phyloP scores from a whole-genome alignment of 164 flowering plant genomes.

The Houttuynia cordata region DNA sequence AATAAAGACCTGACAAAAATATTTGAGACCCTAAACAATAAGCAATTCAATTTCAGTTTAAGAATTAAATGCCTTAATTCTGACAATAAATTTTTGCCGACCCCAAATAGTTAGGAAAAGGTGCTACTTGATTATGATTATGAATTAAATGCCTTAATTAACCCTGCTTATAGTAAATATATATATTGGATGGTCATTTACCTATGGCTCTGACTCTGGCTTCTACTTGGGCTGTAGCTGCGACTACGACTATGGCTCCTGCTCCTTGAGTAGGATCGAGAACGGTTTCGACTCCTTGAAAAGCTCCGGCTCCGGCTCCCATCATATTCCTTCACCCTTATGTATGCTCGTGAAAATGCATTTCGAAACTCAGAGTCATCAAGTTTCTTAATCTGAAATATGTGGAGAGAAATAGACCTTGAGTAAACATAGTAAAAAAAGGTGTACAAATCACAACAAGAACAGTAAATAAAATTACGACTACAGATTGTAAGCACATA shows the following conservation, averaged over 20 bases:
- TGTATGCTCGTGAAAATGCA: constrained; percentile 62
- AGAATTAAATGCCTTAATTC: background rate
- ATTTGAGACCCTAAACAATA: too few relatives aligned
- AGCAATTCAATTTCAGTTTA: too few relatives aligned
- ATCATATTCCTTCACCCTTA: constrained; percentile 83
- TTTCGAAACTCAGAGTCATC: constrained; percentile 87
- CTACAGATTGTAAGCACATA: too few relatives aligned
- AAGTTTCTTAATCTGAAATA: constrained; percentile 55
- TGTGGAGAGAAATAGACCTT: background rate
- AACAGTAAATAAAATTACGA: too few relatives aligned
- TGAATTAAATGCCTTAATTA: background rate
- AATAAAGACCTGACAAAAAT: too few relatives aligned
- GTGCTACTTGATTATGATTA: too few relatives aligned
- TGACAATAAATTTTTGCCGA: too few relatives aligned
- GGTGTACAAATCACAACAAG: too few relatives aligned
- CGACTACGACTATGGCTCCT: constrained; percentile 43
- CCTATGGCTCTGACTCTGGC: too few relatives aligned
- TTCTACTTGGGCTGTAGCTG: constrained; percentile 55
- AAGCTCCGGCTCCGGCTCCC: constrained; percentile 48
- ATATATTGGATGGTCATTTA: too few relatives aligned
- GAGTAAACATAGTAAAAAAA: too few relatives aligned
- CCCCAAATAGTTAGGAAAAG: too few relatives aligned
- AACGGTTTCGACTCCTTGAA: constrained; percentile 51
- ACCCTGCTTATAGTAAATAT: constrained; percentile 12
- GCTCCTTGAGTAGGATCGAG: constrained; percentile 43